Base-by-base conservation (phyloP, 768 basidiomycete species). In the Podaxis sp. region DNA sequence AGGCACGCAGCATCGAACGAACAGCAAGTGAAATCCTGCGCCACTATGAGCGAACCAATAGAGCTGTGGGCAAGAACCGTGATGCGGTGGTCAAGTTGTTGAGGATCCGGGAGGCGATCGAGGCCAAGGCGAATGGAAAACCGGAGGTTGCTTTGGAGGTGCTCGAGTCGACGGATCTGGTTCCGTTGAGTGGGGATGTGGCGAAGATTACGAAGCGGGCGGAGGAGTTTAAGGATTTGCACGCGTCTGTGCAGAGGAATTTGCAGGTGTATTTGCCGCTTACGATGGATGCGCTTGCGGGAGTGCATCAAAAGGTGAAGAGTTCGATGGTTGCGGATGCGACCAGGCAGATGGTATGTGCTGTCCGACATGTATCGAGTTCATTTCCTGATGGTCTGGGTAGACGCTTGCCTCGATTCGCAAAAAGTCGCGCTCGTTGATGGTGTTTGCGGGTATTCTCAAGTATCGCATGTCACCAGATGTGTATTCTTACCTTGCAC, bases 391-490 rank as follows among this genome's bases (percentile, higher is more conserved):
- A 67, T 70, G 70, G 51, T 28, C 55, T 44, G 52, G 38, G 0
- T 68, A 89, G 92, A 88, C 87, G 0, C 77, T 95, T 65, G 77
- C 80, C 0, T 77, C 84, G 17, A 75, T 95, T 28, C 80, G 92
- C 64, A 90, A 84, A 71, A 95, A 94, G 74, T 92, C 93, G 60
- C 80, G 94, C 60, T 88, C 92, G 5, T 71, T 96, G 61, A 93
- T 95, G 84, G 84, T 93, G 61, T 97, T 94, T 75, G 93, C 91
- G 33, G 90, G 91, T 26, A 88, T 93, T 65, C 77, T 96, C 60
- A 90, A 92, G 68, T 96, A 95, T 73, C 84, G 94, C 64, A 88
- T 97, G 87, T 90, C 90, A 36, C 87, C 90, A 22, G 93, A 96
- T 71, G 88, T 95, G 64, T 95, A 96, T 76, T 89, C 89, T 36